phyloP scores from a whole-genome alignment of 2,329 filamentous ascomycete species.

The Pseudopithomyces chartarum region DNA sequence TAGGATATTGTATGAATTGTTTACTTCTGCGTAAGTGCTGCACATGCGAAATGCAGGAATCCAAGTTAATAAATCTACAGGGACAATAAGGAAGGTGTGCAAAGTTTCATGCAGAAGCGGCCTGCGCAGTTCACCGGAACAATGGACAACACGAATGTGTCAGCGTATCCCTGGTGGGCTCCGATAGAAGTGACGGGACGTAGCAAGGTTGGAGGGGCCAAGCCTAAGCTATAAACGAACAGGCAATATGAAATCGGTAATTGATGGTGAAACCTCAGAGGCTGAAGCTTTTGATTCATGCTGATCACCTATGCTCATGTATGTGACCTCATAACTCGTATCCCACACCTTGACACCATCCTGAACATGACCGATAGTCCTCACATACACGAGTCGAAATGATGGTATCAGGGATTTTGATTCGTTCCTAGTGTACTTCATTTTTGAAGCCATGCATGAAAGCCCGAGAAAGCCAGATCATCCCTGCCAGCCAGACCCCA shows the following conservation, averaged over 20 bases:
- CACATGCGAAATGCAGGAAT: too few relatives aligned
- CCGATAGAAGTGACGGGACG: conserved; percentile 54
- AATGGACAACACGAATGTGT: conserved; percentile 64
- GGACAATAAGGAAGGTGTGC: conserved; percentile 70
- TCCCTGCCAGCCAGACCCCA: conserved; percentile 46
- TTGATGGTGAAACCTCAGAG: not conserved
- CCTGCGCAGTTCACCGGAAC: conserved; percentile 65
- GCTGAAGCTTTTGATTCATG: conserved; percentile 3
- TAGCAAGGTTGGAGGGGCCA: conserved; percentile 41
- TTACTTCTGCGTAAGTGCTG: conserved; percentile 51
- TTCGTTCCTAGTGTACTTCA: conserved; percentile 51
- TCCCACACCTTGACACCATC: not conserved
- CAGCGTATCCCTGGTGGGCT: conserved; percentile 71
- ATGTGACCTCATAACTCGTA: conserved; percentile 3
- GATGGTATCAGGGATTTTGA: conserved; percentile 48
- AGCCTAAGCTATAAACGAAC: conserved; percentile 33
- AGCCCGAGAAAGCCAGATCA: conserved; percentile 46
- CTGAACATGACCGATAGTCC: not conserved
- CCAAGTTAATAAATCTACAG: conserved; percentile 31
- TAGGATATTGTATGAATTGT: conserved; percentile 65
- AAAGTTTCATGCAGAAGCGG: conserved; percentile 73
- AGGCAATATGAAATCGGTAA: not conserved
- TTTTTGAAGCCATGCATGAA: conserved; percentile 47
- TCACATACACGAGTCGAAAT: conserved; percentile 4
- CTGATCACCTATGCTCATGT: not conserved